Percentiles rank a stretch among this genome's conserved stretches.
These are phyloP conservation scores for baker's yeast (Saccharomyces cerevisiae) DNA, from an alignment of 805 yeast genomes.

Conservation along the genomic window DNA sequence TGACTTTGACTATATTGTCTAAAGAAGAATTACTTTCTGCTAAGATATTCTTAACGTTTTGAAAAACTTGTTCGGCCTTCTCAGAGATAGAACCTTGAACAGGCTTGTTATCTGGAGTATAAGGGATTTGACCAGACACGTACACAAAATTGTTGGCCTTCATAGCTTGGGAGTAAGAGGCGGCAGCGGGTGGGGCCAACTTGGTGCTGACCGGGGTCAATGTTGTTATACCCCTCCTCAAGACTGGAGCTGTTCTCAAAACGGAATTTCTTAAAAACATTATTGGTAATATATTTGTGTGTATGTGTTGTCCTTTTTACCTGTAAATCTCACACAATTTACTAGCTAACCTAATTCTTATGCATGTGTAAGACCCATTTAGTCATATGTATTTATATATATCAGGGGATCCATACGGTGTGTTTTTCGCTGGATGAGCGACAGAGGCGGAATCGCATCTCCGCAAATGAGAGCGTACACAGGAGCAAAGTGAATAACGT, in stretches of 20 bases:
- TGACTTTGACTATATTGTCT: constrained; percentile 76
- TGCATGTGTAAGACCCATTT: background rate
- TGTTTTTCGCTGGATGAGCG: background rate
- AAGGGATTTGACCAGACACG: constrained; percentile 92
- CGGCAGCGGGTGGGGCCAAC: constrained; percentile 91
- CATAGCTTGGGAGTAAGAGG: constrained; percentile 90
- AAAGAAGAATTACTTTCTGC: constrained; percentile 77
- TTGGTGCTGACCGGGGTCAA: constrained; percentile 45
- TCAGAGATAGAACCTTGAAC: constrained; percentile 67
- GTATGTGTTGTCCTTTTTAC: background rate
- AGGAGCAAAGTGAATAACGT: background rate
- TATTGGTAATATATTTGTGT: background rate
- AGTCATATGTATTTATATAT: background rate
- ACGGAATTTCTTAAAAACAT: background rate
- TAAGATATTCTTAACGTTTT: constrained; percentile 60
- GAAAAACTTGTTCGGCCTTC: constrained; percentile 64
- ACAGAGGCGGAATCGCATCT: background rate
- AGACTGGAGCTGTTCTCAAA: background rate
- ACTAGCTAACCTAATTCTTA: background rate
- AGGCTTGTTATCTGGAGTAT: constrained; percentile 69
- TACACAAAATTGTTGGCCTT: constrained; percentile 80
- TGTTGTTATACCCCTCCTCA: background rate
- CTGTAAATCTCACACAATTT: background rate
- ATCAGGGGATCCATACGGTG: background rate
- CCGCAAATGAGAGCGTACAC: background rate